A percentile compares a stretch with the other conserved stretches of the same genome.
phyloP scores from a whole-genome alignment of 2,329 filamentous ascomycete species.

The Penicillium sp. region DNA sequence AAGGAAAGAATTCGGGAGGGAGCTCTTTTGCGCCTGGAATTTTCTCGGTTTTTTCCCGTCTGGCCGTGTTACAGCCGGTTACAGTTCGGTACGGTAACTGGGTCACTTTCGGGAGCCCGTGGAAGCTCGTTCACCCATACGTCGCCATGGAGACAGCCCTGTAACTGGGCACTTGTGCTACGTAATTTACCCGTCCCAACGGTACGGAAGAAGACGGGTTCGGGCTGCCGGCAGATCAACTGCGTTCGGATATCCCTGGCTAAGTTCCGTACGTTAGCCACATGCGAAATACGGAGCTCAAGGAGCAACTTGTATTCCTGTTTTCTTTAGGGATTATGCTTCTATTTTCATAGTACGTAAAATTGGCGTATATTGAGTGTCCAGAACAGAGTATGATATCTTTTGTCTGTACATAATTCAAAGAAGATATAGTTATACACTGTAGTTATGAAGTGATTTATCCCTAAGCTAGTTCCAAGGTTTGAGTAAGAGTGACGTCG shows the following conservation, averaged over 20 bases:
- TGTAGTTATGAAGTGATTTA: too few relatives aligned
- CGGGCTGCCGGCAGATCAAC: constrained; percentile 22
- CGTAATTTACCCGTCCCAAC: constrained; percentile 28
- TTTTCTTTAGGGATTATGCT: too few relatives aligned
- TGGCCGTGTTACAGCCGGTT: constrained; percentile 36
- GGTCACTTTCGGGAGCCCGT: constrained; percentile 19
- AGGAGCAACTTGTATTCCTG: too few relatives aligned
- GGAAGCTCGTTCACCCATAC: constrained; percentile 12
- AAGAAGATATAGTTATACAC: too few relatives aligned
- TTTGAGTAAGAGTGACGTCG: constrained; percentile 30
- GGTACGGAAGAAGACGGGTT: constrained; percentile 17
- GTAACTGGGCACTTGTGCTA: constrained; percentile 11
- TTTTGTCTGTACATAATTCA: too few relatives aligned
- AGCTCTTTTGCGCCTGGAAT: constrained; percentile 29
- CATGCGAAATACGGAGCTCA: neutral
- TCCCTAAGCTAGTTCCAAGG: neutral
- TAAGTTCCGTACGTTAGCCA: too few relatives aligned
- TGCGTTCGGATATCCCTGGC: constrained; percentile 19
- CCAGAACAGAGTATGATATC: neutral
- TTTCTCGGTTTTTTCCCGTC: constrained; percentile 35
- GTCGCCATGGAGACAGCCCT: too few relatives aligned
- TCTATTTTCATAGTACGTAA: too few relatives aligned
- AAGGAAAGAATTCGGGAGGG: constrained; percentile 29
- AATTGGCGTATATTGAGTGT: too few relatives aligned
- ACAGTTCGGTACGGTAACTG: constrained; percentile 18